Percentiles rank a stretch among this genome's conserved stretches.
Evolutionary conservation across 2,329 filamentous ascomycete species (phyloP).

Genomic region (Scedosporium aurantiacum): DNA sequence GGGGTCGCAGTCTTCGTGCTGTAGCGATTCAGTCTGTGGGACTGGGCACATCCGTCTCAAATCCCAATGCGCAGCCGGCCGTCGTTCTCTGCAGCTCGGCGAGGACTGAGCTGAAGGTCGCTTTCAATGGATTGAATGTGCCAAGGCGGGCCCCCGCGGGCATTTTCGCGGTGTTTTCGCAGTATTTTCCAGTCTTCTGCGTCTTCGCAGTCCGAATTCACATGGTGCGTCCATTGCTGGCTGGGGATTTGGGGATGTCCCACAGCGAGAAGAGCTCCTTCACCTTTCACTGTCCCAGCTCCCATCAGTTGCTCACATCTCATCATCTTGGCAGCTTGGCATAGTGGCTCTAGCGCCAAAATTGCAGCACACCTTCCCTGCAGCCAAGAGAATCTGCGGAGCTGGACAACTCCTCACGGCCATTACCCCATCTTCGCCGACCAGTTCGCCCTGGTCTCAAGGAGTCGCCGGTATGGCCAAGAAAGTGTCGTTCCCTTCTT

Average conservation of each 20-base stretch:
- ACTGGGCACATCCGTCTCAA: no score
- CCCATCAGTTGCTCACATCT: neutral
- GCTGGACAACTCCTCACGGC: neutral
- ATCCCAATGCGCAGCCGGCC: no score
- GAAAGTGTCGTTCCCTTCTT: neutral
- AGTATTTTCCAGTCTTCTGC: neutral
- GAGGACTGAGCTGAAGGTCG: neutral
- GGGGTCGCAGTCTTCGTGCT: no score
- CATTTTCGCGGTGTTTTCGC: neutral
- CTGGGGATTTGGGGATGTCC: neutral
- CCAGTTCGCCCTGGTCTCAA: neutral
- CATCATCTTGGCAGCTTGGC: neutral
- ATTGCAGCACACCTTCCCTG: neutral
- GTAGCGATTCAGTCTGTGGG: no score
- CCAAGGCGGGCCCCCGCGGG: neutral
- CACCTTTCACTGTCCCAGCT: neutral
- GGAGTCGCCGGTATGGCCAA: neutral
- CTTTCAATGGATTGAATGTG: neutral
- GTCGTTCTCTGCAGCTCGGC: no score
- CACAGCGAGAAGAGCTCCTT: neutral
- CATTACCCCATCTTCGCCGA: neutral
- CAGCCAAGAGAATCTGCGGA: neutral
- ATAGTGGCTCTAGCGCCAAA: conserved; percentile 2
- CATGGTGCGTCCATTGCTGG: neutral
- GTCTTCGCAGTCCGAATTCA: neutral